These are phyloP conservation scores for Penicillium rolfsii DNA, from an alignment of 2,329 filamentous ascomycete species.

Conservation along the genomic window DNA sequence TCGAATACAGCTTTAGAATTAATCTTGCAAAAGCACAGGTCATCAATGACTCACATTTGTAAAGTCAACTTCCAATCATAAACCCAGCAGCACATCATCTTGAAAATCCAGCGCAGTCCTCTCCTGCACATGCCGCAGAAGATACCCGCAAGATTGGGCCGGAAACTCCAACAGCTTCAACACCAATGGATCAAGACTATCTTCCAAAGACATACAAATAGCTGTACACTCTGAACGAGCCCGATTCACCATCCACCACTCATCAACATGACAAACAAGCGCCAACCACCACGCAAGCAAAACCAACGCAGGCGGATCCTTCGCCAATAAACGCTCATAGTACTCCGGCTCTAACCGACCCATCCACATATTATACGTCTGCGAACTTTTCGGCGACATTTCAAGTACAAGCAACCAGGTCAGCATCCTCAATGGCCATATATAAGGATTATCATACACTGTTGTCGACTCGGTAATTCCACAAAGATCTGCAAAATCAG, in stretches of 20 bases:
- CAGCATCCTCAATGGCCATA: conserved; percentile 43
- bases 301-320: conserved; percentile 39
- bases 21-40: no score
- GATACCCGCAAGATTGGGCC: conserved; percentile 39
- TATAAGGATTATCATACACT: conserved; percentile 39
- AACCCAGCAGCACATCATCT: conserved; percentile 11
- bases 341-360: conserved; percentile 38
- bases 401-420: conserved; percentile 37
- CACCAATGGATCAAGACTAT: conserved; percentile 33
- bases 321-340: conserved; percentile 33
- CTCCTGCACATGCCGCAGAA: conserved; percentile 32
- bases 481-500: conserved; percentile 40
- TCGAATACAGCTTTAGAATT: background rate
- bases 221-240: conserved; percentile 41
- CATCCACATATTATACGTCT: conserved; percentile 39
- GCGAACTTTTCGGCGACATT: conserved; percentile 26
- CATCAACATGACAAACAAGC: conserved; percentile 30
- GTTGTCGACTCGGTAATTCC: conserved; percentile 37
- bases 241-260: conserved; percentile 39
- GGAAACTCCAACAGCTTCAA: conserved; percentile 40
- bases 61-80: background rate
- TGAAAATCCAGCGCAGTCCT: conserved; percentile 11
- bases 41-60: background rate
- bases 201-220: conserved; percentile 43
- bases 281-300: conserved; percentile 43